Conservation (phyloP, 768 basidiomycete species). For the Leucocoprinus leucothites region DNA sequence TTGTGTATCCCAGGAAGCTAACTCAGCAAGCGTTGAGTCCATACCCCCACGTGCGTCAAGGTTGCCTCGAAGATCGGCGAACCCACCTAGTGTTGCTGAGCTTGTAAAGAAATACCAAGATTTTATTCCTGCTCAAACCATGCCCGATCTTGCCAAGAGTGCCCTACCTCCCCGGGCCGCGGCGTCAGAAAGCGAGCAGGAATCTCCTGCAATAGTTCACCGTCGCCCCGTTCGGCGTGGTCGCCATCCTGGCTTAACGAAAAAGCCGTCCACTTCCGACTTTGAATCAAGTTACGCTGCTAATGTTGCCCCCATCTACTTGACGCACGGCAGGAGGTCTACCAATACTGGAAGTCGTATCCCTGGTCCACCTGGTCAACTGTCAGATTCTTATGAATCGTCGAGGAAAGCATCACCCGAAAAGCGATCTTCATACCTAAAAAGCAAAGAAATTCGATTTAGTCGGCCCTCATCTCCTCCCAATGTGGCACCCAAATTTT, state of each 20-base stretch:
- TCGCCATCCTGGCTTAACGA: conserved; percentile 38
- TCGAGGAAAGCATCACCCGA: conserved; percentile 75
- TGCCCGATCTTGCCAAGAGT: conserved; percentile 69
- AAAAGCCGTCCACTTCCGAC: conserved; percentile 71
- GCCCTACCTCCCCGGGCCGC: conserved; percentile 57
- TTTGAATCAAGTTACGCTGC: conserved; percentile 91
- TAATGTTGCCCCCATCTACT: conserved; percentile 81
- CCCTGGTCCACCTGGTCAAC: conserved; percentile 46
- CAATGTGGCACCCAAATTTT: conserved; percentile 13
- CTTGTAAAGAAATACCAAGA: conserved; percentile 82
- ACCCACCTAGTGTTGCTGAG: conserved; percentile 75
- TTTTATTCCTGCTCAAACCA: conserved; percentile 66
- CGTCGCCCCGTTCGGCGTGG: conserved; percentile 42
- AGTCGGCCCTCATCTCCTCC: conserved; percentile 47
- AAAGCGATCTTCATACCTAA: conserved; percentile 43
- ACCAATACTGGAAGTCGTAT: conserved; percentile 44
- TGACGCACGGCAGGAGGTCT: conserved; percentile 51
- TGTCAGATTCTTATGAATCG: conserved; percentile 53
- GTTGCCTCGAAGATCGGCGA: conserved; percentile 55
- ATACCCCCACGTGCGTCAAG: conserved; percentile 43
- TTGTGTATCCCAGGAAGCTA: conserved; percentile 2
- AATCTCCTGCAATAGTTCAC: conserved; percentile 40
- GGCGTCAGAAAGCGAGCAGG: conserved; percentile 83
- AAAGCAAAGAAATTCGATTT: conserved; percentile 37
- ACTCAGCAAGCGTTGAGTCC: conserved; percentile 1